Conservation (phyloP, 176 grass and related monocot species). For the Juncus inflexus region DNA sequence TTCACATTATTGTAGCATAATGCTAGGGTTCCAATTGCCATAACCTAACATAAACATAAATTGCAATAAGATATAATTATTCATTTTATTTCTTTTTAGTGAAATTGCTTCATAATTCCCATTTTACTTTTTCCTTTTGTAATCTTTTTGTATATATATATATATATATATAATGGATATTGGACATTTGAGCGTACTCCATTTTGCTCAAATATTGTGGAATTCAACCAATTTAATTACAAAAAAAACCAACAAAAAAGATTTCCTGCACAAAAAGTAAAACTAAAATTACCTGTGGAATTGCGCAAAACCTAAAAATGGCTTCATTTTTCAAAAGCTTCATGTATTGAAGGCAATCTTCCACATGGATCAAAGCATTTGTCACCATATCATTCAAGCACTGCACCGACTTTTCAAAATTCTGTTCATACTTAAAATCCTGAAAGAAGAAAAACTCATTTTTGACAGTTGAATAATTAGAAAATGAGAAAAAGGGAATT, state of each 20-base stretch:
- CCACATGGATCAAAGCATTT: constrained; percentile 72
- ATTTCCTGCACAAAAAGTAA: background rate
- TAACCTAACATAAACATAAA: constrained; percentile 57
- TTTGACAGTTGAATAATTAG: background rate
- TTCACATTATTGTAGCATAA: constrained; percentile 92
- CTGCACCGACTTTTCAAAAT: constrained; percentile 72
- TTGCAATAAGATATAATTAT: background rate
- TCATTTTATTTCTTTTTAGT: too few species aligned
- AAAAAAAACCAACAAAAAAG: background rate
- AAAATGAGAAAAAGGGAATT: background rate
- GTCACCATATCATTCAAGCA: constrained; percentile 97
- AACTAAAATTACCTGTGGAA: constrained; percentile 72
- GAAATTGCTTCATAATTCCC: too few species aligned
- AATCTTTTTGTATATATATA: too few species aligned
- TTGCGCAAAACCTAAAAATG: constrained; percentile 89
- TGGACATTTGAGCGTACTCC: too few species aligned
- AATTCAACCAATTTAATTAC: background rate
- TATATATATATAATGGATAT: too few species aligned
- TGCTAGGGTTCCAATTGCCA: constrained; percentile 91
- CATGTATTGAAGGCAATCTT: constrained; percentile 86
- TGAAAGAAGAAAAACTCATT: constrained; percentile 24
- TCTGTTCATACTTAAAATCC: constrained; percentile 85
- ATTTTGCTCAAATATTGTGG: too few species aligned
- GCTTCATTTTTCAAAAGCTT: constrained; percentile 57
- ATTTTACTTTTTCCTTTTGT: too few species aligned